These are phyloP conservation scores for Mucuna pruriens DNA, from an alignment of 306 rosid genomes.

Conservation along the genomic window DNA sequence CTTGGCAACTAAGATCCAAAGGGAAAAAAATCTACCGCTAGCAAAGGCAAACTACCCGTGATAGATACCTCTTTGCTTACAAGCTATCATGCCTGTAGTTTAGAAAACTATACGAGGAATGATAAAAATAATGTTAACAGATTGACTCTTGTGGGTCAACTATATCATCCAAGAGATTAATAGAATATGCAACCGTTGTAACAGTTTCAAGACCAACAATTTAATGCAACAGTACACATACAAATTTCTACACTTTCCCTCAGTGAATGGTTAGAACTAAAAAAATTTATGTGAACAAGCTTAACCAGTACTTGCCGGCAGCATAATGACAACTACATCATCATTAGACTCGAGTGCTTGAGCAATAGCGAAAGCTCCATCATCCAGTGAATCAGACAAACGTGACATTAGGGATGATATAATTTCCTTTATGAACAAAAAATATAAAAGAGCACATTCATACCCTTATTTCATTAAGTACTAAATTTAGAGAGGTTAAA, in stretches of 20 bases:
- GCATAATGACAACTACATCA: conserved; percentile 72
- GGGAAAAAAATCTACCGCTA: background rate
- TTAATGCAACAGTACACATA: background rate
- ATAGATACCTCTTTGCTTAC: background rate
- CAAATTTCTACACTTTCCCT: conserved; percentile 49
- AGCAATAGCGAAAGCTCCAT: conserved; percentile 97
- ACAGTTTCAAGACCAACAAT: background rate
- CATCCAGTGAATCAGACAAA: conserved; percentile 67
- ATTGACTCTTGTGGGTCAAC: background rate
- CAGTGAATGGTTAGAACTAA: conserved; percentile 51
- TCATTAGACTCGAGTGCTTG: conserved; percentile 96
- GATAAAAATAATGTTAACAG: background rate
- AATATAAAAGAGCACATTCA: background rate
- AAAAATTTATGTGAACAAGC: conserved; percentile 47
- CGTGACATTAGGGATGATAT: conserved; percentile 23
- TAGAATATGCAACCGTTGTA: conserved; percentile 13
- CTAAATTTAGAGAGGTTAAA: conserved; percentile 83
- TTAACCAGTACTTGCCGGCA: conserved; percentile 35
- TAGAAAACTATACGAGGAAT: background rate
- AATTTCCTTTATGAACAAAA: conserved; percentile 1
- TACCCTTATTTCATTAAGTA: conserved; percentile 98
- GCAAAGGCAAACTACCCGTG: background rate
- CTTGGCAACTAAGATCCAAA: background rate
- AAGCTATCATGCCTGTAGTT: background rate
- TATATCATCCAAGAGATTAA: conserved; percentile 8